Percentiles rank a stretch among this genome's conserved stretches.
phyloP scores from a whole-genome alignment of 805 yeast species.

The Kodamaea restingae region DNA sequence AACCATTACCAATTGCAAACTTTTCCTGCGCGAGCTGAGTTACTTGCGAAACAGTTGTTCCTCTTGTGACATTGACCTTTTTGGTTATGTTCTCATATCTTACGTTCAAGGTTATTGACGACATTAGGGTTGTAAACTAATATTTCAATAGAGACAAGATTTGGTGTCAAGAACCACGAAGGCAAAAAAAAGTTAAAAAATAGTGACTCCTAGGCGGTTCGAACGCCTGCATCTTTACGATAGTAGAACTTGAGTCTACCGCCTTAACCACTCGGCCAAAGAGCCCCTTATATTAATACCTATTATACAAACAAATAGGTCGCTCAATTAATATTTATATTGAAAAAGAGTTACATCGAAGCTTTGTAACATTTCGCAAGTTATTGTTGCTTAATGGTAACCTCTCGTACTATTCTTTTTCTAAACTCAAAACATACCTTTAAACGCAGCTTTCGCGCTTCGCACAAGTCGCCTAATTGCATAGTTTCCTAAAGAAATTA shows the following conservation, averaged over 20 bases:
- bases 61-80: slow-evolving; percentile 24
- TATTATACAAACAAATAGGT: neutral
- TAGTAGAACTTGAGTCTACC: slow-evolving; percentile 3
- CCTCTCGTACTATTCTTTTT: too few species aligned
- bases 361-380: too few species aligned
- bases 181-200: neutral
- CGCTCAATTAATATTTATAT: neutral
- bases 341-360: too few species aligned
- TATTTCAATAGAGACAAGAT: too few species aligned
- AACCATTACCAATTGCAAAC: slow-evolving; percentile 18
- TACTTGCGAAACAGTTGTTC: slow-evolving; percentile 29
- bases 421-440: too few species aligned
- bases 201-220: slow-evolving; percentile 3
- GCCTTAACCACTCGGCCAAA: slow-evolving; percentile 4
- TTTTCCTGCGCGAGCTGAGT: slow-evolving; percentile 19
- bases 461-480: too few species aligned
- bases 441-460: too few species aligned
- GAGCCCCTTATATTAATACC: neutral
- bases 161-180: too few species aligned
- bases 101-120: slow-evolving; percentile 20
- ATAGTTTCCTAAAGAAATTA: too few species aligned
- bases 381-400: too few species aligned
- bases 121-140: slow-evolving; percentile 12
- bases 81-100: slow-evolving; percentile 20
- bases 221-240: slow-evolving; percentile 4